Base-by-base conservation (phyloP, 2,329 filamentous ascomycete species). In the Massarina eburnea region DNA sequence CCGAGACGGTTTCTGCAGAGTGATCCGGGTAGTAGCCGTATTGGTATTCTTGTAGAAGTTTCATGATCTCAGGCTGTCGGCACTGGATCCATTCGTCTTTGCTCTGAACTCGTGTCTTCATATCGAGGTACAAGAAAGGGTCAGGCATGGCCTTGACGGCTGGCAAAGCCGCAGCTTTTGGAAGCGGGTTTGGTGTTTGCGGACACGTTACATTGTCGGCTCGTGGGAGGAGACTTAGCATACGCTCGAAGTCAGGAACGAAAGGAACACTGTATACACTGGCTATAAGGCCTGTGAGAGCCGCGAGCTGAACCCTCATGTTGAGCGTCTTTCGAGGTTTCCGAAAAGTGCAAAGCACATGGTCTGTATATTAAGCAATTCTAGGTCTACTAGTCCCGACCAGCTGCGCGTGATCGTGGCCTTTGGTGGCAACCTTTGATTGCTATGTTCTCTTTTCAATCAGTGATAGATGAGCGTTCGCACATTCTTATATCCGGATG, bases 21-120 rank as follows among this genome's bases (percentile, higher is more conserved):
- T 76, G 76, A 53, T 79, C 75, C 0, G 76, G 76, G 55, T 79
- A 79, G 59, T 75, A 77, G 8, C 76, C 76, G 52, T 70, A 78
- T 60, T 79, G 76, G 61, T 79, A 78, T 48, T 78, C 73, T 51
- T 79, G 75, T 17, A 79, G 63, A 52, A 79, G 57, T 47, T 72
- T 66, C 30, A 78, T n/a, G 41, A 79, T 75, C 62, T 79, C 76
- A 0, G 76, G 76, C 54, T 75, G 74, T 3, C 75, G 73, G 56
- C 76, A 79, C 35, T 65, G 57, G 52, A 73, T 74, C 76, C 76
- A 79, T 51, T 78, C 74, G 30, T 76, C 74, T 32, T 64, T 68
- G 18, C 73, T 73, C 50, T 70, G 57, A 32, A 78, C 68, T 14
- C 74, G 68, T 43, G 71, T 71, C 45, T 71, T 65, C 20, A 69